phyloP scores from a whole-genome alignment of 768 basidiomycete genomes.

The Saitozyma podzolica region DNA sequence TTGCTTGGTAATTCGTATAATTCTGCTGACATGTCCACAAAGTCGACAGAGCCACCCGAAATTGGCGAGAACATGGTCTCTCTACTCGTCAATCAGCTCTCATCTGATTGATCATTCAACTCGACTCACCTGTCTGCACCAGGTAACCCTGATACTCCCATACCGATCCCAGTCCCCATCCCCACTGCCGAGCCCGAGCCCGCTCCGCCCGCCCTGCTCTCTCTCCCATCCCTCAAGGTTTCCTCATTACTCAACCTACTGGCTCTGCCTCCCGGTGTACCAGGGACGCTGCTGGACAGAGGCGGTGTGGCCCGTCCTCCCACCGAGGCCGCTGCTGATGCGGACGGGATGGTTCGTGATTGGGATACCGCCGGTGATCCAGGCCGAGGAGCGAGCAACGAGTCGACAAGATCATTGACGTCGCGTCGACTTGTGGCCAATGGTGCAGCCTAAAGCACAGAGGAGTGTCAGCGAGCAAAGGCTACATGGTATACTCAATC shows the following conservation, averaged over 20 bases:
- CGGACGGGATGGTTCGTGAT: conserved; percentile 5
- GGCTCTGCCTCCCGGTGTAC: conserved; percentile 27
- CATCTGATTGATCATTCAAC: background rate
- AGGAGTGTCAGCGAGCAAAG: conserved; percentile 6
- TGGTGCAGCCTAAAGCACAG: conserved; percentile 47
- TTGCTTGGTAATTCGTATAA: conserved; percentile 85
- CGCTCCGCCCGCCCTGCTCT: background rate
- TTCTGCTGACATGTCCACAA: conserved; percentile 87
- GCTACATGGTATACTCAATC: background rate
- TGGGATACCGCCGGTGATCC: conserved; percentile 20
- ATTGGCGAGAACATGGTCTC: conserved; percentile 22
- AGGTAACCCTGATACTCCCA: background rate
- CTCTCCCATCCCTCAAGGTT: conserved; percentile 11
- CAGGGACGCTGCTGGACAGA: conserved; percentile 24
- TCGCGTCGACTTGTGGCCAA: conserved; percentile 59
- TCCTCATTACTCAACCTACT: conserved; percentile 36
- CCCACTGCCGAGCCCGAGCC: conserved; percentile 8
- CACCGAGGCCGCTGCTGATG: conserved; percentile 12
- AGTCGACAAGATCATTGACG: conserved; percentile 70
- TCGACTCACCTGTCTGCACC: conserved; percentile 23
- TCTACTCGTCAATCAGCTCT: conserved; percentile 7
- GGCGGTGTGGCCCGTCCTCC: conserved; percentile 37
- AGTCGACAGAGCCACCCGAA: conserved; percentile 60
- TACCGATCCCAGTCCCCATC: conserved; percentile 9
- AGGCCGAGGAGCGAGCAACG: conserved; percentile 32